A percentile compares a stretch with the other conserved stretches of the same genome.
Evolutionary conservation across 768 basidiomycete species (phyloP).

Genomic region (Podaxis sp.): DNA sequence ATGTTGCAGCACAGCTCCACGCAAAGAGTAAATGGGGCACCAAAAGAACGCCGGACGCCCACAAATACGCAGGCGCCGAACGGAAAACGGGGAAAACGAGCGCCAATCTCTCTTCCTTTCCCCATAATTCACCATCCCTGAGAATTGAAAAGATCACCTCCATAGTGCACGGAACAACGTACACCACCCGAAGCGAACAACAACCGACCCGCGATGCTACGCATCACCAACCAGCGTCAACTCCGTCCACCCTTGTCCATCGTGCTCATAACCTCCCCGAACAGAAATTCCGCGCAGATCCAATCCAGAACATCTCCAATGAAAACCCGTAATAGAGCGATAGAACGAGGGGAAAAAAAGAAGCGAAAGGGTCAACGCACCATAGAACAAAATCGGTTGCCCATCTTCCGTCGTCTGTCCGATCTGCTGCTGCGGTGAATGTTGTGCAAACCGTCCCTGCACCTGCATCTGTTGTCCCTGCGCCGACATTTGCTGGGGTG

Average conservation of each 20-base stretch:
- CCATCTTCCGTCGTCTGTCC: conserved; percentile 84
- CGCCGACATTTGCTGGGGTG: background rate
- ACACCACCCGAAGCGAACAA: background rate
- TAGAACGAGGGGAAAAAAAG: background rate
- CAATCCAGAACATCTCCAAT: background rate
- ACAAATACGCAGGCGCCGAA: background rate
- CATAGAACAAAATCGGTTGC: conserved; percentile 81
- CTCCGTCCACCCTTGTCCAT: background rate
- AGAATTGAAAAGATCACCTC: background rate
- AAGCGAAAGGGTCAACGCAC: conserved; percentile 40
- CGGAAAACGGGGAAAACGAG: background rate
- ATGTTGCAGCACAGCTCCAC: too few relatives aligned
- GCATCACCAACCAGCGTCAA: background rate
- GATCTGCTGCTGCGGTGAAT: conserved; percentile 22
- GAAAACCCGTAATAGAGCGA: background rate
- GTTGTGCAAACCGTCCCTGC: conserved; percentile 1
- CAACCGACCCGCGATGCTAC: background rate
- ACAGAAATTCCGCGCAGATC: background rate
- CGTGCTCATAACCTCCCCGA: background rate
- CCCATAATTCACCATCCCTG: background rate
- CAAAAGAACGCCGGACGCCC: background rate
- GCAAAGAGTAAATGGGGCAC: too few relatives aligned
- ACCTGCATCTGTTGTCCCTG: background rate
- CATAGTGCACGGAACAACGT: background rate
- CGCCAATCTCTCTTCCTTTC: background rate